Base-by-base conservation (phyloP, 129 eudicot species). In the Centaurea solstitialis region DNA sequence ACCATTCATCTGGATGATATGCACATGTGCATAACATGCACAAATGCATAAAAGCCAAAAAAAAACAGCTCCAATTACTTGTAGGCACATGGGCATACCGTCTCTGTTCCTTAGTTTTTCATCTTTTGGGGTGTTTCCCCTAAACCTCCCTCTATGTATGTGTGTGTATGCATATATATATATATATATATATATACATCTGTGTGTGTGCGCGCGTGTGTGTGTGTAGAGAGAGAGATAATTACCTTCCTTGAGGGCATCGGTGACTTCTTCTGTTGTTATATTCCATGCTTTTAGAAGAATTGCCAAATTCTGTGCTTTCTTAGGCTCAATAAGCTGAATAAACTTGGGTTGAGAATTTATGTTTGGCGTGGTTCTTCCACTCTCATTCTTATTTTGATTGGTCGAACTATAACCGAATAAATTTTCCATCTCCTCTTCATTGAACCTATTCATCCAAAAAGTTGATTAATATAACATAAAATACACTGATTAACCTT, bases 351-450 rank as follows among this genome's bases (percentile, higher is more conserved):
- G 85, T 30, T 82, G 76, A 57, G 84, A 39, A 50, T 89, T 88
- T 66, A 79, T 77, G 33, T 82, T 59, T 28, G 86, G 5, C 13
- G 87, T 70, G 22, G 47, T 82, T 73, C 86, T 90, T 26, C 71
- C 84, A 23, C 61, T 62, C 20, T 86, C 84, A 33, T 28, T 75
- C 57, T 83, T 87, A 59, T 70, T 84, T 76, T 82, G 87, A 76
- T 17, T 40, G 0, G 76, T 68, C 4, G 86, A 37, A 2, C 74
- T 70, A 70, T 86, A 89, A 15, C 94, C 93, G 68, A 94, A 94
- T 12, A 94, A 84, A 57, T 67, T 76, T 74, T 94, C 97, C 87
- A 94, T 94, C 97, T 89, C 86, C 88, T 92, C 97, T 87, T 94
- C 98, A 85, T 94, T 87, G 45, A 89, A 89, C 87, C 97, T 94